Evolutionary conservation across 2,329 filamentous ascomycete genomes (phyloP).

Genomic region (Ceratocystis papillata): DNA sequence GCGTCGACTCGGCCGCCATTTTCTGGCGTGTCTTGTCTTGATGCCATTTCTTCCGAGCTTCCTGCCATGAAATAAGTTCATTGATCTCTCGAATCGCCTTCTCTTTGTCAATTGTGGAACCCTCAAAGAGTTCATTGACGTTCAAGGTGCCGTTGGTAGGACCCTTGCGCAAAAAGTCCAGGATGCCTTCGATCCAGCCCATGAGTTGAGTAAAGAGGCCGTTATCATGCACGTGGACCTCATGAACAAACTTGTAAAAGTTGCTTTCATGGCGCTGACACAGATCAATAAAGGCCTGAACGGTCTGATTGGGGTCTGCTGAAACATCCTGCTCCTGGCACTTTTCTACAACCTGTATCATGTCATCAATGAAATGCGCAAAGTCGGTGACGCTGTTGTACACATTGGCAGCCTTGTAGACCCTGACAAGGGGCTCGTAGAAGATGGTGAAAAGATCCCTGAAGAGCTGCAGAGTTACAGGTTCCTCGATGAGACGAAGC

Average conservation of each 20-base stretch:
- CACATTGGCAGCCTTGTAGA: constrained; percentile 97
- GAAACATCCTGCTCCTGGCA: constrained; percentile 68
- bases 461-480: constrained; percentile 92
- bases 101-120: constrained; percentile 58
- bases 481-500: constrained; percentile 88
- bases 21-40: constrained; percentile 96
- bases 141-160: constrained; percentile 78
- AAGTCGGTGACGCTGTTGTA: constrained; percentile 98
- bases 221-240: constrained; percentile 94
- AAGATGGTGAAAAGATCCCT: constrained; percentile 96
- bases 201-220: constrained; percentile 93
- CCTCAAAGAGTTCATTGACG: constrained; percentile 86
- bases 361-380: constrained; percentile 82
- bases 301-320: constrained; percentile 93
- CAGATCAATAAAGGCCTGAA: constrained; percentile 94
- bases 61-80: constrained; percentile 81
- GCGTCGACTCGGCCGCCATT: constrained; percentile 68
- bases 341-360: constrained; percentile 64
- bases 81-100: constrained; percentile 73
- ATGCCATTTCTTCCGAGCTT: constrained; percentile 94
- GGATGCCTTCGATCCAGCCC: constrained; percentile 91
- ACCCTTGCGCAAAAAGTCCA: constrained; percentile 82
- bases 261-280: constrained; percentile 91
- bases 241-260: constrained; percentile 98
- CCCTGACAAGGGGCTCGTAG: constrained; percentile 90